These are phyloP conservation scores for Mallotus nudiflorus DNA, from an alignment of 345 rosid species.

Conservation along the genomic window DNA sequence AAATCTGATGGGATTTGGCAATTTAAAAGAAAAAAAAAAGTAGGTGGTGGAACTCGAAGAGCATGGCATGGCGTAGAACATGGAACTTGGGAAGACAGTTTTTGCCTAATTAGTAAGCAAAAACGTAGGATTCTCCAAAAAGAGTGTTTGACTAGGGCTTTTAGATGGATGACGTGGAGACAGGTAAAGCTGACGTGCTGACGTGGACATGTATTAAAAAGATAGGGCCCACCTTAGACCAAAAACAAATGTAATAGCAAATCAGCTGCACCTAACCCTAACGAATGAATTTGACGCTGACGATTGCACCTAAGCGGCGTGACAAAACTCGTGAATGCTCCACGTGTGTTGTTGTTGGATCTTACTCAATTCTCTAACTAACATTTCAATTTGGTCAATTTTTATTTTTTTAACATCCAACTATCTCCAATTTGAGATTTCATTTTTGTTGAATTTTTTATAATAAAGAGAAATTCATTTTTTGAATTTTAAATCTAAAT, in stretches of 20 bases:
- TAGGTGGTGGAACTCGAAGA: not conserved
- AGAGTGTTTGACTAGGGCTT: not conserved
- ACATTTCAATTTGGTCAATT: too few relatives aligned
- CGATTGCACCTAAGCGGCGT: slow-evolving; percentile 13
- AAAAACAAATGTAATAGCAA: not conserved
- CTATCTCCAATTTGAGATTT: too few relatives aligned
- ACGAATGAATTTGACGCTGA: not conserved
- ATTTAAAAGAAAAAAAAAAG: too few relatives aligned
- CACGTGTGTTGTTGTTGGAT: slow-evolving; percentile 21
- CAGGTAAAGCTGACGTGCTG: slow-evolving; percentile 22
- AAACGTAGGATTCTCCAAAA: not conserved
- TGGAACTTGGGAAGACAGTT: not conserved
- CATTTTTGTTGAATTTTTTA: too few relatives aligned
- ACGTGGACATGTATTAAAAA: not conserved
- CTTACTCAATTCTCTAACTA: not conserved
- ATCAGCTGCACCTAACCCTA: too few relatives aligned
- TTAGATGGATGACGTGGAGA: slow-evolving; percentile 8
- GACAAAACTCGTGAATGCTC: not conserved
- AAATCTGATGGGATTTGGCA: too few relatives aligned
- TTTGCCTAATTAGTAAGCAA: not conserved
- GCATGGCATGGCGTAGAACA: not conserved
- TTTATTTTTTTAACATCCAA: too few relatives aligned
- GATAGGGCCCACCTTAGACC: not conserved
- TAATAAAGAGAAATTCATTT: too few relatives aligned
- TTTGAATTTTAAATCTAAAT: too few relatives aligned